Percentiles rank a stretch among this genome's conserved stretches.
Conservation (phyloP, 2,329 filamentous ascomycete species). For the Fusarium sp. region DNA sequence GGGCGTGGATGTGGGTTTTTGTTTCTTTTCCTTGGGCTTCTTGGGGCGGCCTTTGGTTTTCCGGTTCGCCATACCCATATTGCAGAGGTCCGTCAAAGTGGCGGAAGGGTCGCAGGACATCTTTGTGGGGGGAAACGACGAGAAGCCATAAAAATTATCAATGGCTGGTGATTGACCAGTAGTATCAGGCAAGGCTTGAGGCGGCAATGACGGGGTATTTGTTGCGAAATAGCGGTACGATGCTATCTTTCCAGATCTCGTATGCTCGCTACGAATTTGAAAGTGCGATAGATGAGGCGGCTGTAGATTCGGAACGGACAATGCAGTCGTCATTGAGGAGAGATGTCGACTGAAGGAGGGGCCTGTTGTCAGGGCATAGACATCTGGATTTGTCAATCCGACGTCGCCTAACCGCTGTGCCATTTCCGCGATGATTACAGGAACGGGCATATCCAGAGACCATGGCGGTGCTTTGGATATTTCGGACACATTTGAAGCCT, state of each 20-base stretch:
- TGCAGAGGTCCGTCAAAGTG: slow-evolving; percentile 44
- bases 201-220: background rate
- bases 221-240: slow-evolving; percentile 48
- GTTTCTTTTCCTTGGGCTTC: slow-evolving; percentile 22
- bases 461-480: slow-evolving; percentile 45
- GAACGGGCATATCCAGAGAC: slow-evolving; percentile 49
- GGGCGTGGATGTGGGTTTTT: slow-evolving; percentile 1
- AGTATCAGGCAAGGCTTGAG: background rate
- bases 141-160: slow-evolving; percentile 34
- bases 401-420: slow-evolving; percentile 42
- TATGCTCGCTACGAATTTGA: slow-evolving; percentile 50
- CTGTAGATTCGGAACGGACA: slow-evolving; percentile 47
- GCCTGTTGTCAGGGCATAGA: slow-evolving; percentile 51
- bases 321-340: slow-evolving; percentile 50
- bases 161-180: background rate
- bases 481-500: slow-evolving; percentile 39
- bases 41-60: slow-evolving; percentile 44
- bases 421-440: slow-evolving; percentile 45
- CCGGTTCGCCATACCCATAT: slow-evolving; percentile 31
- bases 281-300: slow-evolving; percentile 47
- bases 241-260: slow-evolving; percentile 50
- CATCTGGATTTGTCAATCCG: slow-evolving; percentile 51
- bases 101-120: slow-evolving; percentile 6
- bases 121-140: slow-evolving; percentile 2
- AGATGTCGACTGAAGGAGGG: slow-evolving; percentile 51